Base-by-base conservation (phyloP, 495 filamentous ascomycete genomes). In the Xylaria acuta region DNA sequence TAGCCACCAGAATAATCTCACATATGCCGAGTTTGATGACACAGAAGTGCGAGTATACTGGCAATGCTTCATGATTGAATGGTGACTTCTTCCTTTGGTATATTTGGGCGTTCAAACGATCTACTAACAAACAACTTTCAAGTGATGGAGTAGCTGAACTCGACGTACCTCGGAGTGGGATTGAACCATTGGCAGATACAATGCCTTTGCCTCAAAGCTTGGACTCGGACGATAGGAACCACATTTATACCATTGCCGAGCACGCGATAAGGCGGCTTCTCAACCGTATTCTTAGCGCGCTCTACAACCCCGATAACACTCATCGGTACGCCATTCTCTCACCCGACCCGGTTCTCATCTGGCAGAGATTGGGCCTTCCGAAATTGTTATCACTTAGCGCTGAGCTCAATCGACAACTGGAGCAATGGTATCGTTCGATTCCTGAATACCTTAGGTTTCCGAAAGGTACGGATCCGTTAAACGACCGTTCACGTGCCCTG, bases 41-140 rank as follows among this genome's bases (percentile, higher is more conserved):
- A 72, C 60, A 16, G 73, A 76, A 22, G 70, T 78, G 60, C 75
- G 80, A 30, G 75, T 78, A 45, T 82, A 79, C 59, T 82, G 80
- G 80, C 77, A 78, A 18, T 81, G 79, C 58, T 82, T 81, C 64
- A 79, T 80, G 70, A 73, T 81, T 4, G 80, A 82, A 75, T 82
- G 80, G 78, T 79, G 72, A 34, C 16, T 41, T 16, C 18, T 72
- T 27, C 1, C 32, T 25, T 34, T 16, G 22, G 20, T 20, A 32
- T 34, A 54, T 43, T 30, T 1, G 8, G 34, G 11, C 3, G 11
- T 41, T 56, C 18, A 20, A 67, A 27, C 49, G 12, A 41, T 20
- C 32, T 25, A 56, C 60, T 72, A 74, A 69, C 71, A 62, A 40
- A n/a, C 5, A 41, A 8, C 51, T 53, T 27, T 49, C 1, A 51